phyloP scores from a whole-genome alignment of 768 basidiomycete species.

The Clitopilus passeckerianus region DNA sequence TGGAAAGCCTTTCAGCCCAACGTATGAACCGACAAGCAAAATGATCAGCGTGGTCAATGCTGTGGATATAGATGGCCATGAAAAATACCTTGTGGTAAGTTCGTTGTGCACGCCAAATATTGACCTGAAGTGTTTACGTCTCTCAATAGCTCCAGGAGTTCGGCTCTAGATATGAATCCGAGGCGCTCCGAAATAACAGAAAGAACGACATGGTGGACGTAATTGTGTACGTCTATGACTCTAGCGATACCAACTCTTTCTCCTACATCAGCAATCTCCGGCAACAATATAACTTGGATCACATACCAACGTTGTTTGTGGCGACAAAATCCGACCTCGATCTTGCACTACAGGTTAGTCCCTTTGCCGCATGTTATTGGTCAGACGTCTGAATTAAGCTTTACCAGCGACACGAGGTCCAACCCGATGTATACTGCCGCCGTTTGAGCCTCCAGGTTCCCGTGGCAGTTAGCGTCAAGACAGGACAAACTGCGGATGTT shows the following conservation, averaged over 20 bases:
- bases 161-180: conserved; percentile 91
- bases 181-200: conserved; percentile 82
- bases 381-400: conserved; percentile 2
- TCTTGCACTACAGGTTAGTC: conserved; percentile 82
- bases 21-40: conserved; percentile 87
- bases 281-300: conserved; percentile 97
- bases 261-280: conserved; percentile 96
- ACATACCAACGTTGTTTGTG: conserved; percentile 93
- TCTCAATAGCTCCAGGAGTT: conserved; percentile 85
- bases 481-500: conserved; percentile 79
- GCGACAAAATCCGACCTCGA: conserved; percentile 99
- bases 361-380: conserved; percentile 3
- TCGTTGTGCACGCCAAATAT: neutral
- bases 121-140: neutral
- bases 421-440: conserved; percentile 95
- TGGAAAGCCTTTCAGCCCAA: conserved; percentile 68
- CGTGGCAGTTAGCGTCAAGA: conserved; percentile 88
- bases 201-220: conserved; percentile 93
- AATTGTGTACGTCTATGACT: conserved; percentile 94
- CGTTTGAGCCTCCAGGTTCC: conserved; percentile 88
- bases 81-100: conserved; percentile 95
- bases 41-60: conserved; percentile 91
- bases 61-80: conserved; percentile 90
- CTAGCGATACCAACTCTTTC: conserved; percentile 98
- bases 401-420: conserved; percentile 88